Conservation (phyloP, 257 asterid genomes). For the Plantago ovata region DNA sequence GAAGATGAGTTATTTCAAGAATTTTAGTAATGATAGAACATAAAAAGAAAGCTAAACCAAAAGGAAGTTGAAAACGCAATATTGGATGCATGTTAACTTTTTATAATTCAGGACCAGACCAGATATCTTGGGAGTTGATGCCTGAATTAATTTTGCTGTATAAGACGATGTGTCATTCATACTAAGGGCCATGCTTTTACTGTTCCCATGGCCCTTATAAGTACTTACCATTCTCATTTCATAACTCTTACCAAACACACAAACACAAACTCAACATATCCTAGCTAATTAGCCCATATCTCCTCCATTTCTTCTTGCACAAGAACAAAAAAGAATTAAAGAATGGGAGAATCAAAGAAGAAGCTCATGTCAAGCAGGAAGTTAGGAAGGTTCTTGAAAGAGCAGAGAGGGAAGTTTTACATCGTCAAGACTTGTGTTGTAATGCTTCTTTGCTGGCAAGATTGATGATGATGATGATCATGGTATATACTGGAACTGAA, state of each 20-base stretch:
- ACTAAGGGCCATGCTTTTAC: neutral
- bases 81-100: slow-evolving; percentile 19
- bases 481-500: no score
- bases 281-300: neutral
- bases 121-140: slow-evolving; percentile 23
- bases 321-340: slow-evolving; percentile 5
- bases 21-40: neutral
- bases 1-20: no score
- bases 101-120: slow-evolving; percentile 33
- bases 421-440: slow-evolving; percentile 71
- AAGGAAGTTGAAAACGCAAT: slow-evolving; percentile 1
- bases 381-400: slow-evolving; percentile 53
- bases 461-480: slow-evolving; percentile 5
- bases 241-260: neutral
- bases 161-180: slow-evolving; percentile 24
- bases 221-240: slow-evolving; percentile 5
- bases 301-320: neutral
- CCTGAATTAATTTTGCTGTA: slow-evolving; percentile 12
- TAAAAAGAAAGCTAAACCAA: slow-evolving; percentile 1
- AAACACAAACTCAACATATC: neutral
- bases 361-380: slow-evolving; percentile 44
- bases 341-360: slow-evolving; percentile 34
- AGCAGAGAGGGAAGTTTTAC: slow-evolving; percentile 68
- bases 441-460: slow-evolving; percentile 83
- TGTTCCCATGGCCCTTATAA: slow-evolving; percentile 4